A percentile compares a stretch with the other conserved stretches of the same genome.
Conservation (phyloP, 495 filamentous ascomycete genomes). For the Hypoxylon subgilvum region DNA sequence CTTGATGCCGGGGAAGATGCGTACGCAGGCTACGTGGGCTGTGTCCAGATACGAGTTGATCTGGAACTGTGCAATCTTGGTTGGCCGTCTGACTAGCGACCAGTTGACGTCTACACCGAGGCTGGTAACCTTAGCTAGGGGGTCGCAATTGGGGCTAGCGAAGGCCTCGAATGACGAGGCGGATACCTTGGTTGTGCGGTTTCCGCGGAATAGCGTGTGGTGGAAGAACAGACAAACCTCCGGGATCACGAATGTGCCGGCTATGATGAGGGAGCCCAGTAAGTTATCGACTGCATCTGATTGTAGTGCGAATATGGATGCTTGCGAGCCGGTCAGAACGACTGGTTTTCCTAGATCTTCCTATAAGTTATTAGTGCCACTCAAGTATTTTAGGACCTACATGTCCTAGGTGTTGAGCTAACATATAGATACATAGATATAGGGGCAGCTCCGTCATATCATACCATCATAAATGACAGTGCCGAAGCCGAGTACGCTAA, state of each 20-base stretch:
- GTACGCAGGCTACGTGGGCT: slow-evolving; percentile 86
- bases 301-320: slow-evolving; percentile 89
- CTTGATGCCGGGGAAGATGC: slow-evolving; percentile 94
- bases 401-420: background rate
- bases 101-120: slow-evolving; percentile 84
- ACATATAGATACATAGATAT: background rate
- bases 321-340: slow-evolving; percentile 88
- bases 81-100: slow-evolving; percentile 78
- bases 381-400: background rate
- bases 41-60: slow-evolving; percentile 83
- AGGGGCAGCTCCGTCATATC: background rate
- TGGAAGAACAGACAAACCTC: slow-evolving; percentile 98
- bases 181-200: slow-evolving; percentile 87
- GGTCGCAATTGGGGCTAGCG: slow-evolving; percentile 79
- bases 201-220: slow-evolving; percentile 89
- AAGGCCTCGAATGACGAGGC: slow-evolving; percentile 88
- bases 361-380: slow-evolving; percentile 9
- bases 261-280: slow-evolving; percentile 88
- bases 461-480: slow-evolving; percentile 84
- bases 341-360: slow-evolving; percentile 90
- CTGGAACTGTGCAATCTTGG: slow-evolving; percentile 71
- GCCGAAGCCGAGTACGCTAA: slow-evolving; percentile 92
- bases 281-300: slow-evolving; percentile 97
- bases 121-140: slow-evolving; percentile 79
- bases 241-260: slow-evolving; percentile 94